Evolutionary conservation across 2,329 filamentous ascomycete genomes (phyloP), one percentile per base, ranked within the genome.

Genomic region (Penicillium sp.): DNA sequence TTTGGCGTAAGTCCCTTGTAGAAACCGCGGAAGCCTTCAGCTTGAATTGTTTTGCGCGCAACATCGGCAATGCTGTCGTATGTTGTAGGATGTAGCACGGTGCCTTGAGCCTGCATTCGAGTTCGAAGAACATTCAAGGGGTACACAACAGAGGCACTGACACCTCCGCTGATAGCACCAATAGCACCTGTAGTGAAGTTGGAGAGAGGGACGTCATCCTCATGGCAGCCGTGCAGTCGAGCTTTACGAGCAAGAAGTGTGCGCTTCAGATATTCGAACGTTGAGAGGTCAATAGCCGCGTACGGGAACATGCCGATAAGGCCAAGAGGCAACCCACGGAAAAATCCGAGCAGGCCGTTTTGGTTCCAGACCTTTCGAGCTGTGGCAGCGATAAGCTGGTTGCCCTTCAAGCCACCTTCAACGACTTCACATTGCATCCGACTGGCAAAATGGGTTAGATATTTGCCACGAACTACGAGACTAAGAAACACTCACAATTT

Each of bases 241-340:
- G 92, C 91, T 72, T 92, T 91, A 66, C 89, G 89, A 4, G 80
- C 80, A 38, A 90, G 86, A 66, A 96, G 88, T 7, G 84, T 84
- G 52, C 86, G 87, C 79, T 99, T 99, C 64, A 97, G 85, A 63
- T 95, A 88, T 79, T 99, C 95, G 73, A 98, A 99, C 0, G 92
- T 97, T 67, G 92, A 92, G 72, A 99, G 90, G 74, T 99, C 95
- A 73, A 99, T 96, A 54, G 95, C 95, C 47, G 93, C 94, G 76
- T 98, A 99, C 0, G 95, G 95, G 71, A 99, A 99, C 88, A 98
- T 97, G 75, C 95, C 95, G 55, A 97, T 81, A 4, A 99, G 84
- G 17, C 95, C 95, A 86, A 98, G 95, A 0, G 93, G 93, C 38
- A 99, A 85, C 46, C 95, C 95, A 58, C 94, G 92, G 77, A 98